These are phyloP conservation scores for Sporothrix inflata DNA, from an alignment of 2,329 filamentous ascomycete genomes.

Conservation along the genomic window DNA sequence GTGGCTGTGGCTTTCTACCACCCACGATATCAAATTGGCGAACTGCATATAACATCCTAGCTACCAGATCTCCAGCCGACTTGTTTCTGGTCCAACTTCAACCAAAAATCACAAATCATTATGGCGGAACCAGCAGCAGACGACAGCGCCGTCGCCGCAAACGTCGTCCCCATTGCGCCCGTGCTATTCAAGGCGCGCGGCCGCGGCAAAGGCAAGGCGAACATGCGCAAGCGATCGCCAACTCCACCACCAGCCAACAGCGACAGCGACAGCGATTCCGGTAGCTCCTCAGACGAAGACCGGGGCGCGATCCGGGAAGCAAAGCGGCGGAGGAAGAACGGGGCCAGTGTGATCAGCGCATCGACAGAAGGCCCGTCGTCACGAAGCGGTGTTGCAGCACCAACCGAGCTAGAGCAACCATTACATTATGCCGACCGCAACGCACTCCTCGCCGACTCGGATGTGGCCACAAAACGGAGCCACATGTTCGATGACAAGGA, in stretches of 20 bases:
- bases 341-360: constrained; percentile 42
- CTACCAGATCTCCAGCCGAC: background rate
- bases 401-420: constrained; percentile 44
- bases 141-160: constrained; percentile 36
- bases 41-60: background rate
- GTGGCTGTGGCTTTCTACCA: constrained; percentile 14
- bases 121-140: constrained; percentile 28
- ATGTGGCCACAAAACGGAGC: constrained; percentile 88
- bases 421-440: constrained; percentile 60
- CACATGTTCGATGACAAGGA: constrained; percentile 52
- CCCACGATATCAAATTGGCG: background rate
- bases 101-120: background rate
- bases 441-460: constrained; percentile 65
- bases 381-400: constrained; percentile 24
- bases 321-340: constrained; percentile 75
- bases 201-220: constrained; percentile 70
- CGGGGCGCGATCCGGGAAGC: constrained; percentile 62
- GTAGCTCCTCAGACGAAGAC: constrained; percentile 72
- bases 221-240: constrained; percentile 77
- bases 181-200: constrained; percentile 85
- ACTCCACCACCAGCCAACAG: constrained; percentile 71
- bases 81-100: background rate
- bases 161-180: constrained; percentile 34
- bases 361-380: constrained; percentile 38
- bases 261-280: constrained; percentile 60